These are phyloP conservation scores for Earliella scabrosa DNA, from an alignment of 1,284 basidiomycete genomes.

Conservation along the genomic window DNA sequence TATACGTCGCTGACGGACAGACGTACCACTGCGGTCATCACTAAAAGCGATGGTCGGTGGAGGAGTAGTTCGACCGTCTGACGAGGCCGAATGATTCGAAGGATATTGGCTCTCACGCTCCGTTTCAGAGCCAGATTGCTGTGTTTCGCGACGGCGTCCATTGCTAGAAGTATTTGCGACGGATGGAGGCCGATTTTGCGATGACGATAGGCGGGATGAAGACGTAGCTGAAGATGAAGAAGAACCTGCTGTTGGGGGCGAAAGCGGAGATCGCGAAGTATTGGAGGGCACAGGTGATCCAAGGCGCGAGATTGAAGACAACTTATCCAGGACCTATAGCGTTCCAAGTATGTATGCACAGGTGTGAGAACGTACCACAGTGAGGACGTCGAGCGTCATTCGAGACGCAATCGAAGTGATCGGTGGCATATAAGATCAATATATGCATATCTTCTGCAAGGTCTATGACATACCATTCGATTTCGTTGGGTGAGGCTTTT, in stretches of 20 bases:
- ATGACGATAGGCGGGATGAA: slow-evolving; percentile 35
- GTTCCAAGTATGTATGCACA: slow-evolving; percentile 17
- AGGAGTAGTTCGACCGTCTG: slow-evolving; percentile 41
- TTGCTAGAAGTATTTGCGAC: slow-evolving; percentile 20
- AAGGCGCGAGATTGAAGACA: slow-evolving; percentile 57
- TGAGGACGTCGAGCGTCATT: slow-evolving; percentile 1
- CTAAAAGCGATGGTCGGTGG: slow-evolving; percentile 36
- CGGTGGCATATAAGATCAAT: slow-evolving; percentile 10
- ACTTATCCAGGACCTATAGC: slow-evolving; percentile 66
- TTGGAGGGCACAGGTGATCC: slow-evolving; percentile 44
- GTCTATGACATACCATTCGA: slow-evolving; percentile 53
- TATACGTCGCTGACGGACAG: slow-evolving; percentile 46
- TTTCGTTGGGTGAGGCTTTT: slow-evolving; percentile 73
- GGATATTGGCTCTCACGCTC: slow-evolving; percentile 62
- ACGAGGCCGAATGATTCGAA: slow-evolving; percentile 42
- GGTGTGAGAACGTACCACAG: neutral
- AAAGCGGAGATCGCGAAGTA: slow-evolving; percentile 39
- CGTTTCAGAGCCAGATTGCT: slow-evolving; percentile 76
- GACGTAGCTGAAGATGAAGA: slow-evolving; percentile 35
- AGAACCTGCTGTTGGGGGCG: slow-evolving; percentile 34
- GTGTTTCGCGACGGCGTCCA: slow-evolving; percentile 29
- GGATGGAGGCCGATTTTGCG: slow-evolving; percentile 28
- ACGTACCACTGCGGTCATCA: slow-evolving; percentile 34
- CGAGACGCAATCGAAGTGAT: slow-evolving; percentile 11
- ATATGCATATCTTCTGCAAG: slow-evolving; percentile 9